Conservation (phyloP, 139 green algal species). For the Yamagishiella unicocca region DNA sequence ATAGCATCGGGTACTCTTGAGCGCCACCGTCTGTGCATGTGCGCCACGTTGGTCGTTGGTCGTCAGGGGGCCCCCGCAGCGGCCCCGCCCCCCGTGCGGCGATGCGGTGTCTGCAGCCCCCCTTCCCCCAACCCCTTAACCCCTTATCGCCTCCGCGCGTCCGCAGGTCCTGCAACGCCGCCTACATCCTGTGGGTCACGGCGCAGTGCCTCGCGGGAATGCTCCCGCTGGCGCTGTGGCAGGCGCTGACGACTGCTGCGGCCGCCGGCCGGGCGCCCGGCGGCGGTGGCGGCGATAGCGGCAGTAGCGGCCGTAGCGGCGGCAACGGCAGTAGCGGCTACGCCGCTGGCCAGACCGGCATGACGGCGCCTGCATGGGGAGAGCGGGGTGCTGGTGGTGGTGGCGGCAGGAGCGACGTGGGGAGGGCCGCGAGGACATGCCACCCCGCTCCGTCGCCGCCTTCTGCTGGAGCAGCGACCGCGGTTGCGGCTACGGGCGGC, state of each 20-base stretch:
- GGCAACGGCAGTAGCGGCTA: not conserved
- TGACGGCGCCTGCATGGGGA: not conserved
- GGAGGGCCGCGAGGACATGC: too few relatives aligned
- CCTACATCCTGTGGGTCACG: slow-evolving; percentile 84
- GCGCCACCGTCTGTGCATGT: too few relatives aligned
- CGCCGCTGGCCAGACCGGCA: not conserved
- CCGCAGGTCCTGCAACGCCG: slow-evolving; percentile 79
- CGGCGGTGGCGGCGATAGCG: not conserved
- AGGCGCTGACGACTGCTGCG: not conserved
- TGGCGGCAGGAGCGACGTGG: too few relatives aligned
- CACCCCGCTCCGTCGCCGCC: too few relatives aligned
- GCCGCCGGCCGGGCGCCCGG: not conserved
- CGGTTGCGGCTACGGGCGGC: too few relatives aligned
- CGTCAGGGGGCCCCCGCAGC: too few relatives aligned
- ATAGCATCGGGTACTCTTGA: too few relatives aligned
- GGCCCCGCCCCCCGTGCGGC: too few relatives aligned
- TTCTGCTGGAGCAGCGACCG: too few relatives aligned
- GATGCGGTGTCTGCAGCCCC: too few relatives aligned
- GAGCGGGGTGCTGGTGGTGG: not conserved
- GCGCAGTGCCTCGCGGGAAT: slow-evolving; percentile 66
- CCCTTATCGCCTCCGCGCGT: not conserved
- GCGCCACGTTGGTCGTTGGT: too few relatives aligned
- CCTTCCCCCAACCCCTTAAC: too few relatives aligned
- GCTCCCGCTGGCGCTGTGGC: slow-evolving; percentile 42
- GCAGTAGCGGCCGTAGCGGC: not conserved